A percentile compares a stretch with the other conserved stretches of the same genome.
Conservation (phyloP, 768 basidiomycete genomes). For the Mycena filopes region DNA sequence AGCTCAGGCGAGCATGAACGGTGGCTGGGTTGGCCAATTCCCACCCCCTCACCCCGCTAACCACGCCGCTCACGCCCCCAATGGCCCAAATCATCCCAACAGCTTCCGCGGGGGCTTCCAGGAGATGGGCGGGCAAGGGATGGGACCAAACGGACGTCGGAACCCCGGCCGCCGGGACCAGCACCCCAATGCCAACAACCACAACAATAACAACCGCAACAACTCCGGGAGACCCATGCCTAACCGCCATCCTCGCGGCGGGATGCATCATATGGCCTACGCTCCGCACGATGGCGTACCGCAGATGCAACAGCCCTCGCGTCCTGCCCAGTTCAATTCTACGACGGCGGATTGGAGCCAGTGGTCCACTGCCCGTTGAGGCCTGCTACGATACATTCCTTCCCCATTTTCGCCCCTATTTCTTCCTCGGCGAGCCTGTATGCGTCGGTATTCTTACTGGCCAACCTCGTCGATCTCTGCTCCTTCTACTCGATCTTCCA, state of each 20-base stretch:
- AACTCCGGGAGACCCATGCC: conserved; percentile 37
- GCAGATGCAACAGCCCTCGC: conserved; percentile 30
- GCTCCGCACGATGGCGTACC: conserved; percentile 29
- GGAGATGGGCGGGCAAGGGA: conserved; percentile 31
- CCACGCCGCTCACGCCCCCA: conserved; percentile 28
- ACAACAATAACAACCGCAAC: conserved; percentile 35
- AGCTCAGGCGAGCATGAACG: conserved; percentile 26
- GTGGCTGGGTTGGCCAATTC: conserved; percentile 40
- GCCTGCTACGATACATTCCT: conserved; percentile 16
- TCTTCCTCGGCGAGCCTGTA: conserved; percentile 22
- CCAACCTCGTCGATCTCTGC: conserved; percentile 16
- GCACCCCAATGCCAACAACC: conserved; percentile 30
- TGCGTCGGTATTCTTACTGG: conserved; percentile 11
- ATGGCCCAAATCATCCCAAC: conserved; percentile 22
- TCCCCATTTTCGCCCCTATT: conserved; percentile 25
- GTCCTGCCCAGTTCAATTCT: conserved; percentile 32
- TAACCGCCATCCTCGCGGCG: conserved; percentile 41
- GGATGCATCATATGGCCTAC: conserved; percentile 38
- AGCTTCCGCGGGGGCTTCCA: conserved; percentile 36
- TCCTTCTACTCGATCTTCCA: conserved; percentile 25
- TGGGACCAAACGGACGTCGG: conserved; percentile 35
- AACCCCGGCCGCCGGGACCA: conserved; percentile 42
- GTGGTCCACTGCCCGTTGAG: conserved; percentile 43
- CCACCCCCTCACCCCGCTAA: conserved; percentile 33
- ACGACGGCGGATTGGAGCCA: conserved; percentile 46